Evolutionary conservation across 257 asterid species (phyloP), one percentile per base, ranked within the genome.

Genomic region (Leonotis leonurus): DNA sequence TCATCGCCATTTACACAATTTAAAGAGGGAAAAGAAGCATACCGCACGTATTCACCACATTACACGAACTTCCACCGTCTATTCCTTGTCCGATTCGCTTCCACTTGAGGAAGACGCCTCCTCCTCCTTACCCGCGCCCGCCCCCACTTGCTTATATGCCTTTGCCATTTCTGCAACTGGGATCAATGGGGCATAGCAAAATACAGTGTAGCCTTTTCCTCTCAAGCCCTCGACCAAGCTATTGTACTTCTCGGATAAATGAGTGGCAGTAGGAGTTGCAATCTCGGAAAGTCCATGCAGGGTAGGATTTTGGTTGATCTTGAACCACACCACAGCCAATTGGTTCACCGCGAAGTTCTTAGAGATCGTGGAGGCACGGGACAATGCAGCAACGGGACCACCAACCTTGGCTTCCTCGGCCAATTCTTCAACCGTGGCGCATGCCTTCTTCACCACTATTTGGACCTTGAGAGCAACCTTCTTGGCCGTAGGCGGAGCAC

Each of bases 401-500:
- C 73, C 73, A 33, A 56, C 79, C 49, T 64, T 70, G 26, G 84
- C 85, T 73, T 91, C 88, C 57, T 75, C 82, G 0, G 69, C 81
- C 66, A 90, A 62, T 26, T 61, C 74, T 7, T 62, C 70, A 24
- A 70, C 83, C 2, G 79, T 53, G 1, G 74, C 55, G 8, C 83
- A 75, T 45, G 71, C 80, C 66, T 78, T 83, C 32, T 43, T 68
- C 29, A 79, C 70, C 0, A 79, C 6, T 6, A 65, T 30, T 11
- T 79, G 74, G 33, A 68, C 78, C 56, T 54, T 68, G 37, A 24
- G 37, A 11, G 45, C 82, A 2, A 63, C 60, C 1, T 63, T 82
- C 84, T 84, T 91, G 26, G 81, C 95, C 1, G 75, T 21, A 0
- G 90, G 87, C 1, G 98, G 94, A 21, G 94, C 87, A 39, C 11